Evolutionary conservation across 2,329 filamentous ascomycete genomes (phyloP).

Genomic region (Penicillium occitanis): DNA sequence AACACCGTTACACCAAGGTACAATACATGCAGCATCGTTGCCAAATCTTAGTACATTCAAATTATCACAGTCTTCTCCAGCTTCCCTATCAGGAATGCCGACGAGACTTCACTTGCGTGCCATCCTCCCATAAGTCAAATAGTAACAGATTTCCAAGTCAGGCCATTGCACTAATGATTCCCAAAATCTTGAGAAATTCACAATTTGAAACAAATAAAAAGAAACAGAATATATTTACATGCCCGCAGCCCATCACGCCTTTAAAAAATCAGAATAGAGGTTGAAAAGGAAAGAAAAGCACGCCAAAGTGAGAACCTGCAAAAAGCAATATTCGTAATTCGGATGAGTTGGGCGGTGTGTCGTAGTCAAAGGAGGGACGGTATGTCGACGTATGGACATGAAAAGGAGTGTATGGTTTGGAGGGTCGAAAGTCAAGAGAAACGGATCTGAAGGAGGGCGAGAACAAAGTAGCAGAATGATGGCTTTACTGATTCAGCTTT

Average conservation of each 20-base stretch:
- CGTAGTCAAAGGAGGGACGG: conserved; percentile 12
- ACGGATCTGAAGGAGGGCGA: neutral
- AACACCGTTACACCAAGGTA: neutral
- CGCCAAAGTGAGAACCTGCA: conserved; percentile 15
- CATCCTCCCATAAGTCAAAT: neutral
- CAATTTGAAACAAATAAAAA: conserved; percentile 2
- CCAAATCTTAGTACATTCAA: conserved; percentile 1
- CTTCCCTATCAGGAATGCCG: conserved; percentile 7
- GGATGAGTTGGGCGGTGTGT: conserved; percentile 10
- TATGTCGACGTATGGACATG: conserved; percentile 12
- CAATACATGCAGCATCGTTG: neutral
- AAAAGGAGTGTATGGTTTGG: conserved; percentile 1
- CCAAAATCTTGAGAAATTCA: neutral
- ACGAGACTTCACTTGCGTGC: neutral
- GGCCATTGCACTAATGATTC: neutral
- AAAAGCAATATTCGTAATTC: conserved; percentile 18
- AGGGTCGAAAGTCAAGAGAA: conserved; percentile 3
- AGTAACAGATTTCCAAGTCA: neutral
- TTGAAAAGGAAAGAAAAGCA: conserved; percentile 3
- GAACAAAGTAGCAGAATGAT: conserved; percentile 7
- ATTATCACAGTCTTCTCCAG: neutral
- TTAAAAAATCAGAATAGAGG: neutral
- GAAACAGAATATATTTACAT: conserved; percentile 13
- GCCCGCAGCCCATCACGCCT: conserved; percentile 10
- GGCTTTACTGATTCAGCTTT: neutral